Evolutionary conservation across 2,329 filamentous ascomycete genomes (phyloP).

Genomic region (Penicillium fuscoglaucum): DNA sequence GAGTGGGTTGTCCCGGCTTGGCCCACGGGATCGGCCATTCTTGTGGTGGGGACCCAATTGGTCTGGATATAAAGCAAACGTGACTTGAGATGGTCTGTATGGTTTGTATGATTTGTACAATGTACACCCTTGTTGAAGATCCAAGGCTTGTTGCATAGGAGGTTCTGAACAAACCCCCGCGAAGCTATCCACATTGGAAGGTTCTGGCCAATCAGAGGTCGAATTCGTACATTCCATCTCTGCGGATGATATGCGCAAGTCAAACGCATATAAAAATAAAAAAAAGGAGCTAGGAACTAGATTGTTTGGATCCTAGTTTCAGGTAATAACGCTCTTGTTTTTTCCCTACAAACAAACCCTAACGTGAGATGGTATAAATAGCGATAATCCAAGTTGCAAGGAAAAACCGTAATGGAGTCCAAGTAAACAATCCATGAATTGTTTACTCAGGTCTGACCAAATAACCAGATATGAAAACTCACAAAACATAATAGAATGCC

Average conservation of each 20-base stretch:
- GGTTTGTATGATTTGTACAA: not conserved
- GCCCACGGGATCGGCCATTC: not conserved
- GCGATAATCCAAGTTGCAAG: too few relatives aligned
- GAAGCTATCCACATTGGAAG: not conserved
- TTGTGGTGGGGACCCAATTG: not conserved
- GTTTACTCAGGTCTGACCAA: not conserved
- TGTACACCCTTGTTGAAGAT: not conserved
- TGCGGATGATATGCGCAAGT: not conserved
- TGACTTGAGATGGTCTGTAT: not conserved
- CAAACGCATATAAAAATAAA: not conserved
- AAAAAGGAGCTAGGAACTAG: not conserved
- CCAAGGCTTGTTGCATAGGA: not conserved
- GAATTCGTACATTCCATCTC: not conserved
- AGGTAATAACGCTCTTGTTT: not conserved
- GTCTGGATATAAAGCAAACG: not conserved
- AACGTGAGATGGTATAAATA: too few relatives aligned
- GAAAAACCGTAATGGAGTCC: too few relatives aligned
- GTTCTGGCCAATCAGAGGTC: not conserved
- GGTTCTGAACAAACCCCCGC: not conserved
- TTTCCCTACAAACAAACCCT: too few relatives aligned
- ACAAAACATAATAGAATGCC: too few relatives aligned
- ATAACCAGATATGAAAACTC: not conserved
- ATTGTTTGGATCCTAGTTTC: not conserved
- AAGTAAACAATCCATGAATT: too few relatives aligned
- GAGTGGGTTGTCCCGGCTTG: constrained; percentile 1